phyloP scores from a whole-genome alignment of 2,329 filamentous ascomycete species.

The Cladosporium sp. region DNA sequence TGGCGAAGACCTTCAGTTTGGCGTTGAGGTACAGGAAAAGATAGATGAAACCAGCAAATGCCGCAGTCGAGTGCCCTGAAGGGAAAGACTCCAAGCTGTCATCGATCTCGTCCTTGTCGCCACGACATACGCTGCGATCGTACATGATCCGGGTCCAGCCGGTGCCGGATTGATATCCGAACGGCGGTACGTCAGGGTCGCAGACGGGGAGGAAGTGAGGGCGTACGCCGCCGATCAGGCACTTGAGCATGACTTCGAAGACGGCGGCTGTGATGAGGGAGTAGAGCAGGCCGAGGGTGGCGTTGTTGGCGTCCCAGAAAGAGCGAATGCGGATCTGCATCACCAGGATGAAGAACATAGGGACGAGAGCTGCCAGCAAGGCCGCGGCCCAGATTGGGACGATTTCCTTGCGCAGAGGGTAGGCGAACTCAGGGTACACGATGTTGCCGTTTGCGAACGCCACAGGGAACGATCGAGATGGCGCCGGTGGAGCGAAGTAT shows the following conservation, averaged over 20 bases:
- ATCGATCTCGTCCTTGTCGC: conserved; percentile 63
- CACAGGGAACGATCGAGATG: conserved; percentile 68
- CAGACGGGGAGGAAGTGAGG: conserved; percentile 51
- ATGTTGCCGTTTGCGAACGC: conserved; percentile 66
- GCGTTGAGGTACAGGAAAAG: conserved; percentile 74
- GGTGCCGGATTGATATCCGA: conserved; percentile 45
- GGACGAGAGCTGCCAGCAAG: conserved; percentile 63
- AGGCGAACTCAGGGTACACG: conserved; percentile 69
- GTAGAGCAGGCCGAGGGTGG: conserved; percentile 67
- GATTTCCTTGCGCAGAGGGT: conserved; percentile 69
- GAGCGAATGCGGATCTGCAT: conserved; percentile 61
- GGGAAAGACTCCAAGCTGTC: conserved; percentile 71
- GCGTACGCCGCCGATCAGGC: conserved; percentile 62
- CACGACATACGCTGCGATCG: conserved; percentile 69
- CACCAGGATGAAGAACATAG: conserved; percentile 64
- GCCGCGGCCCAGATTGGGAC: conserved; percentile 71
- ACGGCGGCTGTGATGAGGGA: conserved; percentile 69
- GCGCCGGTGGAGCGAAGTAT: conserved; percentile 59
- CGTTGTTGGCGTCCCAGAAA: conserved; percentile 64
- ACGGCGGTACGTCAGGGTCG: conserved; percentile 57
- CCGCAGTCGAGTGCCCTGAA: conserved; percentile 71
- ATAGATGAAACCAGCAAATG: conserved; percentile 70
- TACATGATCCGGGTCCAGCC: conserved; percentile 66
- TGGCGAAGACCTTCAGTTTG: conserved; percentile 72
- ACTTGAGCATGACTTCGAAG: conserved; percentile 76